phyloP scores from a whole-genome alignment of 306 rosid genomes.

The Quercus berberidifolia region DNA sequence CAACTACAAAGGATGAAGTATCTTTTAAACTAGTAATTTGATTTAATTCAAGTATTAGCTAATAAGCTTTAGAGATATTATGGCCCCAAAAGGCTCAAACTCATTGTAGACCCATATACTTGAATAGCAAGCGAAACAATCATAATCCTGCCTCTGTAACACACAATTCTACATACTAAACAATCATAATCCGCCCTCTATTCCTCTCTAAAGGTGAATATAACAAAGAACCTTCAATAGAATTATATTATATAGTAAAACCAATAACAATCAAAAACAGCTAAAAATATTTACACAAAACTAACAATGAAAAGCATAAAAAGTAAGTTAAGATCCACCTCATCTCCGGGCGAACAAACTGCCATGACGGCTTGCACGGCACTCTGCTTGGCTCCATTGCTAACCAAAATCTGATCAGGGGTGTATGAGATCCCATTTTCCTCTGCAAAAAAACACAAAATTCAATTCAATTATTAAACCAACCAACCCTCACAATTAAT shows the following conservation, averaged over 20 bases:
- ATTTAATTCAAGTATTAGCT: background rate
- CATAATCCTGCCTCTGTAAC: too few species aligned
- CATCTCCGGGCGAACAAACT: slow-evolving; percentile 90
- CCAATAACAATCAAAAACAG: background rate
- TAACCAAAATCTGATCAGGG: slow-evolving; percentile 78
- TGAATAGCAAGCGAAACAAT: too few species aligned
- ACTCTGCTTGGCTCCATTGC: slow-evolving; percentile 98
- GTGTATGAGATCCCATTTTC: slow-evolving; percentile 79
- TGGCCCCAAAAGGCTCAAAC: too few species aligned
- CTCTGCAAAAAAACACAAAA: slow-evolving; percentile 41
- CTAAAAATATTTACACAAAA: background rate
- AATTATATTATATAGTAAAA: background rate
- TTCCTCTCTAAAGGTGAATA: background rate
- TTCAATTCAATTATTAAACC: too few species aligned
- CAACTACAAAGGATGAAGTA: too few species aligned
- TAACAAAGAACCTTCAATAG: background rate
- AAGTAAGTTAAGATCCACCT: slow-evolving; percentile 35
- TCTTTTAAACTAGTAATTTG: background rate
- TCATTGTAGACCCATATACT: too few species aligned
- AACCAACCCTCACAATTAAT: too few species aligned
- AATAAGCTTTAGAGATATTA: too few species aligned
- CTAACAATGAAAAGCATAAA: background rate
- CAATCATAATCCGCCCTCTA: too few species aligned
- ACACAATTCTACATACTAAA: too few species aligned
- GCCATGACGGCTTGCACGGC: slow-evolving; percentile 74